Evolutionary conservation across 306 rosid genomes (phyloP).

Genomic region (Trifolium fragiferum): DNA sequence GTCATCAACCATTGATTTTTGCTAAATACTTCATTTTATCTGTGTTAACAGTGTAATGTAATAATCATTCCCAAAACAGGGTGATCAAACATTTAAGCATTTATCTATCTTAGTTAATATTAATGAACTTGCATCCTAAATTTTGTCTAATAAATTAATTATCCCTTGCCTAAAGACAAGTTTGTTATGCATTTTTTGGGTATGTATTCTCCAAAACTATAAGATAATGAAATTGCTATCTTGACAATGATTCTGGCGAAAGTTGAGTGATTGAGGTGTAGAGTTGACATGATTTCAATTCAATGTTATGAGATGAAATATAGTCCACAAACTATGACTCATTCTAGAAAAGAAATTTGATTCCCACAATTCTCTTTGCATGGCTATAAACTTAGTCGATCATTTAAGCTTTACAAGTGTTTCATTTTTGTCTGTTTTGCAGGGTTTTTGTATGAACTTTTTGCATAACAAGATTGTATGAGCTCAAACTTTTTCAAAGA

Average conservation of each 20-base stretch:
- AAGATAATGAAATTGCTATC: background rate
- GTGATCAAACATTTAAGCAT: background rate
- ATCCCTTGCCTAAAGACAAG: no score
- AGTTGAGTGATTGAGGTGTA: constrained; percentile 18
- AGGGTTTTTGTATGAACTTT: constrained; percentile 23
- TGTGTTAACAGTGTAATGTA: background rate
- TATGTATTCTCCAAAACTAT: no score
- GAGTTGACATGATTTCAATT: background rate
- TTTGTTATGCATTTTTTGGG: no score
- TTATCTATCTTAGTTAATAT: background rate
- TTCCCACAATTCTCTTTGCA: constrained; percentile 19
- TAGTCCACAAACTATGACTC: constrained; percentile 27
- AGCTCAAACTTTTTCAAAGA: background rate
- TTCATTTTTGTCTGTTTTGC: constrained; percentile 38
- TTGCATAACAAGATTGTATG: constrained; percentile 5
- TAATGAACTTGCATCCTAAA: background rate
- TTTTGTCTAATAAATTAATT: background rate
- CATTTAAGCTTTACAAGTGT: constrained; percentile 19
- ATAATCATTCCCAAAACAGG: background rate
- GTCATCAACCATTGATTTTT: background rate
- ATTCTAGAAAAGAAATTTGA: constrained; percentile 15
- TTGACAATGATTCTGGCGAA: background rate
- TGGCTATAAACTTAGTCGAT: constrained; percentile 14
- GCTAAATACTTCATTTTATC: background rate
- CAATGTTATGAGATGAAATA: constrained; percentile 6